phyloP scores from a whole-genome alignment of 495 filamentous ascomycete species.

The Xylona heveae region DNA sequence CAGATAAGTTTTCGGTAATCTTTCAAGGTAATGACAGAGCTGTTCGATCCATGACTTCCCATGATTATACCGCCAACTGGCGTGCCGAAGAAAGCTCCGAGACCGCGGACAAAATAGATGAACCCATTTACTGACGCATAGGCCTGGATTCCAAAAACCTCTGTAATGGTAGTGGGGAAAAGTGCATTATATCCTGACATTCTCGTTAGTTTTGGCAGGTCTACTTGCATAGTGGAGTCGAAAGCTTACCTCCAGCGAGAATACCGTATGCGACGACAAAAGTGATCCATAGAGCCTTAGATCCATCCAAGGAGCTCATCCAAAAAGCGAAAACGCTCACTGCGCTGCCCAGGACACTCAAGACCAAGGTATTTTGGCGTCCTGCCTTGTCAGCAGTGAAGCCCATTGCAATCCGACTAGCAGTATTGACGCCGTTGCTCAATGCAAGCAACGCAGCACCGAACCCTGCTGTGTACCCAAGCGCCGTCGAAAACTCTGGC shows the following conservation, averaged over 20 bases:
- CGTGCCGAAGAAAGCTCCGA: constrained; percentile 30
- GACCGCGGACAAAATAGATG: constrained; percentile 31
- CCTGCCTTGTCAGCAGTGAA: constrained; percentile 27
- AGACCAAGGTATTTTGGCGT: constrained; percentile 28
- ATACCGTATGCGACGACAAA: constrained; percentile 32
- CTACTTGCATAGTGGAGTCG: no score
- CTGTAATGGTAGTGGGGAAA: constrained; percentile 24
- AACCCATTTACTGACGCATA: constrained; percentile 37
- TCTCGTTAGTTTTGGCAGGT: no score
- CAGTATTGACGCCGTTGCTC: constrained; percentile 32
- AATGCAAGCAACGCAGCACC: constrained; percentile 29
- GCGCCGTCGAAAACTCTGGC: constrained; percentile 19
- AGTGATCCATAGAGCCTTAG: constrained; percentile 21
- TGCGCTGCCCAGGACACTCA: constrained; percentile 25
- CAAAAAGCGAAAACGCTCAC: constrained; percentile 27
- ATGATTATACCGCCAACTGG: constrained; percentile 29
- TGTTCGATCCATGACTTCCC: no score
- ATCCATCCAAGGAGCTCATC: constrained; percentile 14
- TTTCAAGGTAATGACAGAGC: constrained; percentile 16
- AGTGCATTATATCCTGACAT: constrained; percentile 22
- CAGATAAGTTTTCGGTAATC: constrained; percentile 11
- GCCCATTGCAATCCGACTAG: constrained; percentile 26
- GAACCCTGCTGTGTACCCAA: constrained; percentile 18
- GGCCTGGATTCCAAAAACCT: constrained; percentile 34
- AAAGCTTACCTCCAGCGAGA: constrained; percentile 23